phyloP scores from a whole-genome alignment of 2,329 filamentous ascomycete genomes.

The Coniella vitis region DNA sequence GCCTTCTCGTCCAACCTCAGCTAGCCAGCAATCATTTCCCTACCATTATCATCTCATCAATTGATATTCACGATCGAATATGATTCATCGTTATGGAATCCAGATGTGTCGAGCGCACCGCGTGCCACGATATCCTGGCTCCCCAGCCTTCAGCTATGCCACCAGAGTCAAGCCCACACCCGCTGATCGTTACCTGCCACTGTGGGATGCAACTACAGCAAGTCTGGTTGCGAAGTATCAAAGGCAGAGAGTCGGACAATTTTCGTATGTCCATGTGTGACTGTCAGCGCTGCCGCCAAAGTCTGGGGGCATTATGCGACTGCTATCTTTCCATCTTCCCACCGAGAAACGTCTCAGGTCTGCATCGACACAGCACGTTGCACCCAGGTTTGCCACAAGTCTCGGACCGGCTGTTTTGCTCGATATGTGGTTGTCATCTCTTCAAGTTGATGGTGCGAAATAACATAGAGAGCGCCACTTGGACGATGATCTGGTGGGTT shows the following conservation, averaged over 20 bases:
- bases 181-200: too few relatives aligned
- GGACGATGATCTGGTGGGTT: conserved; percentile 4
- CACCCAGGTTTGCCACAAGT: background rate
- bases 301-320: conserved; percentile 30
- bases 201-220: background rate
- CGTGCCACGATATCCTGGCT: too few relatives aligned
- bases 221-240: background rate
- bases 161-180: too few relatives aligned
- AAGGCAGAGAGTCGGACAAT: background rate
- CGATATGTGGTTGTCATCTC: conserved; percentile 34
- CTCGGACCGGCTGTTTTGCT: conserved; percentile 31
- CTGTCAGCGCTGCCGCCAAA: conserved; percentile 22
- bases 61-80: too few relatives aligned
- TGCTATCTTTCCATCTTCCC: conserved; percentile 30
- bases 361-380: conserved; percentile 1
- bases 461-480: background rate
- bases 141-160: too few relatives aligned
- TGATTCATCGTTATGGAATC: too few relatives aligned
- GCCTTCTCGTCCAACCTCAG: too few relatives aligned
- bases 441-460: conserved; percentile 21
- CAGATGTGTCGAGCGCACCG: too few relatives aligned
- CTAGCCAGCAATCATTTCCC: too few relatives aligned
- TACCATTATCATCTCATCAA: too few relatives aligned
- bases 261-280: conserved; percentile 20
- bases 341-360: conserved; percentile 13